These are phyloP conservation scores for Tulasnella sp. DNA, from an alignment of 768 basidiomycete genomes.

Conservation along the genomic window DNA sequence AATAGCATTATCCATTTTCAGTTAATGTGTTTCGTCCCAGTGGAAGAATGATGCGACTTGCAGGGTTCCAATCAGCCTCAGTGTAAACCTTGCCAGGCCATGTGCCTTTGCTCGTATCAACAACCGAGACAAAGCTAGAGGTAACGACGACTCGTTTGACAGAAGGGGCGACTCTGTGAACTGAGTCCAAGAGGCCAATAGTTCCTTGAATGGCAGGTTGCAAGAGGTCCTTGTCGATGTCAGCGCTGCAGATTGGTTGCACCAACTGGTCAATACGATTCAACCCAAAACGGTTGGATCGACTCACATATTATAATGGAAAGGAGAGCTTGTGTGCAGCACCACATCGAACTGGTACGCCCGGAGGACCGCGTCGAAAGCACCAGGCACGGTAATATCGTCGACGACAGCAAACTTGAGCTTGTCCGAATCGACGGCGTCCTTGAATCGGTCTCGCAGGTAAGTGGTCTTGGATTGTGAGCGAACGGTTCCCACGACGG, in stretches of 20 bases:
- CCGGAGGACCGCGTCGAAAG: constrained; percentile 15
- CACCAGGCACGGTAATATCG: no score
- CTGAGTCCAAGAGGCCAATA: constrained; percentile 29
- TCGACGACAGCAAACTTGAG: no score
- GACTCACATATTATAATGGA: constrained; percentile 21
- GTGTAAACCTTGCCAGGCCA: constrained; percentile 30
- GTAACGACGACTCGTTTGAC: no score
- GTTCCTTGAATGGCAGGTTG: no score
- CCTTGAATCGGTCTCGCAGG: background rate
- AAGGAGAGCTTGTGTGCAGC: constrained; percentile 23
- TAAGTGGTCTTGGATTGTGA: no score
- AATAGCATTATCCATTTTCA: background rate
- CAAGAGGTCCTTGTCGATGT: no score
- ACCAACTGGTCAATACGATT: no score
- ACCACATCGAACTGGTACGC: constrained; percentile 20
- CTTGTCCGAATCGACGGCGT: no score
- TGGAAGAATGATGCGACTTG: background rate
- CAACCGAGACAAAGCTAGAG: constrained; percentile 34
- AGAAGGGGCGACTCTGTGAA: constrained; percentile 32
- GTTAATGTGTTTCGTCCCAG: background rate
- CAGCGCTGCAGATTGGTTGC: background rate
- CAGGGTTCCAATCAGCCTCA: no score
- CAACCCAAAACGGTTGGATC: no score
- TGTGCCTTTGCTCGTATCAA: constrained; percentile 17
- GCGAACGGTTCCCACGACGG: no score